Base-by-base conservation (phyloP, 2,329 filamentous ascomycete species). In the Ceratocystis destructans region DNA sequence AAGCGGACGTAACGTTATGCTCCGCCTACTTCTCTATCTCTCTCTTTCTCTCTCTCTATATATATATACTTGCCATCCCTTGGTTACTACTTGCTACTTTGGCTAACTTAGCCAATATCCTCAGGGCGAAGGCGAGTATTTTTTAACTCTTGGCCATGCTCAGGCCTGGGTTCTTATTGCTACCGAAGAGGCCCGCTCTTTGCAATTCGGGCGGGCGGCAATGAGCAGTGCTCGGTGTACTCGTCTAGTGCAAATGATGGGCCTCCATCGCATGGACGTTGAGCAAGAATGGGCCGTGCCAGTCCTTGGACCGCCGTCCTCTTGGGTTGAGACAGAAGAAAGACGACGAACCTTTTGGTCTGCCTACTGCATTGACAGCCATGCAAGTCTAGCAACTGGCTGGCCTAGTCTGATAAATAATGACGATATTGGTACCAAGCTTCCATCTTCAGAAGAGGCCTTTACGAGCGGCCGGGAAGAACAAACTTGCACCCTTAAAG, bases 281-380 rank as follows among this genome's bases (percentile, higher is more conserved):
- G 75, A 77, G 0, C 80, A 80, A 0, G 73, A 85, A 12, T 84
- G 87, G 66, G 82, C 89, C 50, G 89, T 92, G 69, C 88, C 90
- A 65, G 87, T 87, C 55, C 73, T 96, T 6, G 79, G 83, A 2
- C 87, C 89, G 1, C 80, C 90, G 0, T 83, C 82, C 70, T 89
- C 90, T 72, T 96, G 90, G 90, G 85, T 83, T 0, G 93, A 96
- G 69, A 69, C 79, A 22, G 80, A 82, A 68, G 92, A 97, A 74
- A 82, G 92, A 64, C 82, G 93, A 67, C 82, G 93, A 70, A 86
- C 88, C 0, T 96, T 96, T 71, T 96, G 93, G 93, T 83, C 87
- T 70, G 82, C 86, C 0, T 96, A 93, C 72, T 88, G 86, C 70
- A 81, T 89, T 53, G 92, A 96, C 73, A 83, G 89, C 31, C 95